Percentiles rank a stretch among this genome's conserved stretches.
Conservation (phyloP, 163 green algal species). For the Chlorella variabilis region DNA sequence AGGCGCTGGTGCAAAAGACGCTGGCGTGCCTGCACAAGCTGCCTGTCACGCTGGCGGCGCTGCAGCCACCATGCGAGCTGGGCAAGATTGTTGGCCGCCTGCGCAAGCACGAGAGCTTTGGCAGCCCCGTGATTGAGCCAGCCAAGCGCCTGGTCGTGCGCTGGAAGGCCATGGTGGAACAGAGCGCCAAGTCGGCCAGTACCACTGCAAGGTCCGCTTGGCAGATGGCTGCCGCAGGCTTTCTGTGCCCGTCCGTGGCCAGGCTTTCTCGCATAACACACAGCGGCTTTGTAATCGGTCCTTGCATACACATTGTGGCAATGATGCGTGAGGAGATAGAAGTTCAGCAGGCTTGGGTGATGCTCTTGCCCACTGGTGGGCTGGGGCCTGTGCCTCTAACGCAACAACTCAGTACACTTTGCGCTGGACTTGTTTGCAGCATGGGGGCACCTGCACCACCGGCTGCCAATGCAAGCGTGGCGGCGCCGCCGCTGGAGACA, state of each 20-base stretch:
- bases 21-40: conserved; percentile 36
- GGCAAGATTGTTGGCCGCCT: conserved; percentile 46
- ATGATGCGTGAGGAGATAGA: too few species aligned
- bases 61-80: conserved; percentile 42
- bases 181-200: neutral
- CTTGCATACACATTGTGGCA: too few species aligned
- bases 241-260: neutral
- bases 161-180: conserved; percentile 46
- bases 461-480: neutral
- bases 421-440: neutral
- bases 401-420: too few species aligned
- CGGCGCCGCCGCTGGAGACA: neutral
- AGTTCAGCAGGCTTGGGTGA: too few species aligned
- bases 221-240: neutral
- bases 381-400: too few species aligned
- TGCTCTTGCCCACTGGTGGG: too few species aligned
- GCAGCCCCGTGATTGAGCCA: neutral
- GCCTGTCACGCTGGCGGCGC: conserved; percentile 42
- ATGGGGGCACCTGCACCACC: too few species aligned
- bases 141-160: conserved; percentile 43
- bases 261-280: too few species aligned
- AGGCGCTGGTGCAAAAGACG: conserved; percentile 12
- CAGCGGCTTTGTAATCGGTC: too few species aligned
- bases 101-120: conserved; percentile 38
- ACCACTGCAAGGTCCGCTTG: conserved; percentile 7